Evolutionary conservation across 257 asterid genomes (phyloP).

Genomic region (Euphrasia confusa): DNA sequence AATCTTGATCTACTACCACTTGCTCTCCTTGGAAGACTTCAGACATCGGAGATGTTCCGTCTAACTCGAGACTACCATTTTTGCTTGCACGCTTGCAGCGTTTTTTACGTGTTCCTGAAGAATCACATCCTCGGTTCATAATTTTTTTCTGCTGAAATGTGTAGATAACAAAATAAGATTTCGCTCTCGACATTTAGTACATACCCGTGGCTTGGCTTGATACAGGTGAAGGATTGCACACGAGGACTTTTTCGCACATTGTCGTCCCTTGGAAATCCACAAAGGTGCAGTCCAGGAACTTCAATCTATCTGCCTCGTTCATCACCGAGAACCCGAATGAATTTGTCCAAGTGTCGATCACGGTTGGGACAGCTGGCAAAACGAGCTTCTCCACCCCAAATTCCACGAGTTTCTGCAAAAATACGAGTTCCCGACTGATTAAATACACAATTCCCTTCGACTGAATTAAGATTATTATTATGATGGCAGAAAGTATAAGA

Average conservation of each 20-base stretch:
- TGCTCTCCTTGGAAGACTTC: conserved; percentile 42
- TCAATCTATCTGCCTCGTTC: conserved; percentile 50
- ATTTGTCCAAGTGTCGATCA: conserved; percentile 64
- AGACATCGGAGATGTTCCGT: conserved; percentile 31
- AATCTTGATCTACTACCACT: conserved; percentile 36
- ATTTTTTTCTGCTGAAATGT: not conserved
- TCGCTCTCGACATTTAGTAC: conserved; percentile 13
- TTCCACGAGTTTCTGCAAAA: conserved; percentile 54
- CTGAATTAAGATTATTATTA: too few species aligned
- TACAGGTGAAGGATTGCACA: conserved; percentile 16
- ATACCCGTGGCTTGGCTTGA: conserved; percentile 42
- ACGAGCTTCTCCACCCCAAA: conserved; percentile 83
- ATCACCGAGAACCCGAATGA: conserved; percentile 72
- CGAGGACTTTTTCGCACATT: conserved; percentile 66
- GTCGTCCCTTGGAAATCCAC: conserved; percentile 78
- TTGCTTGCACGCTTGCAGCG: conserved; percentile 16
- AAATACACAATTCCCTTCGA: too few species aligned
- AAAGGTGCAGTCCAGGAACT: conserved; percentile 50
- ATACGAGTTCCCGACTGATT: not conserved
- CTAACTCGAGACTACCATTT: conserved; percentile 26
- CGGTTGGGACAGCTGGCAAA: conserved; percentile 74
- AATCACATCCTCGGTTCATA: conserved; percentile 2
- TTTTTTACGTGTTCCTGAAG: conserved; percentile 37
- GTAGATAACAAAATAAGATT: not conserved
- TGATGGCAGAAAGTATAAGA: too few species aligned